Conservation (phyloP, 129 eudicot species). For the Saposhnikovia divaricata region DNA sequence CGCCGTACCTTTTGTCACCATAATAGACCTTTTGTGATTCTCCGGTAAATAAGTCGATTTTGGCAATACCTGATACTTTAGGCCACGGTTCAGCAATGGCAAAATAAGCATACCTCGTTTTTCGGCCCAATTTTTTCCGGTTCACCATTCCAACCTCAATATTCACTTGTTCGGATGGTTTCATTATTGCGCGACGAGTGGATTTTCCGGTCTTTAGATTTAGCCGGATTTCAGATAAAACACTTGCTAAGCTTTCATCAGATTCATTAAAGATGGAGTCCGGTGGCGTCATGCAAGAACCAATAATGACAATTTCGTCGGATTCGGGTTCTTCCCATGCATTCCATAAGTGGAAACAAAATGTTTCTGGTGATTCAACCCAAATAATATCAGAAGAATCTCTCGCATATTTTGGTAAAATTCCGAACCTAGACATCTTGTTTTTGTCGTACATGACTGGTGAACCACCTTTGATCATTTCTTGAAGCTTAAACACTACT, state of each 20-base stretch:
- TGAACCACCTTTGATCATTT: slow-evolving; percentile 19
- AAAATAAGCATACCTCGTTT: slow-evolving; percentile 10
- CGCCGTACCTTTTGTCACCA: slow-evolving; percentile 8
- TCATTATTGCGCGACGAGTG: slow-evolving; percentile 1
- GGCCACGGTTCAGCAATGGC: slow-evolving; percentile 23
- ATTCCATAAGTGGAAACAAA: slow-evolving; percentile 22
- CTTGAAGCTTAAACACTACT: slow-evolving; percentile 19
- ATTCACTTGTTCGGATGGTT: slow-evolving; percentile 11
- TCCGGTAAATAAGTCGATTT: slow-evolving; percentile 9
- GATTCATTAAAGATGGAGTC: slow-evolving; percentile 18
- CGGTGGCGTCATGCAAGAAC: slow-evolving; percentile 23
- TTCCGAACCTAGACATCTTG: slow-evolving; percentile 14
- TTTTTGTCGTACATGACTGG: slow-evolving; percentile 14
- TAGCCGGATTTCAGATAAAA: slow-evolving; percentile 16
- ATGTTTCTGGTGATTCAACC: slow-evolving; percentile 17
- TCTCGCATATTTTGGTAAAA: background rate
- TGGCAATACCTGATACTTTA: slow-evolving; percentile 15
- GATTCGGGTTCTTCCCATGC: slow-evolving; percentile 23
- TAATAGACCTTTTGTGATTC: background rate
- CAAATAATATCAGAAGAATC: slow-evolving; percentile 13
- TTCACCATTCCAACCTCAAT: slow-evolving; percentile 20
- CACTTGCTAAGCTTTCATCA: slow-evolving; percentile 4
- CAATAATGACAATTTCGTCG: slow-evolving; percentile 13
- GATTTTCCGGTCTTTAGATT: slow-evolving; percentile 13
- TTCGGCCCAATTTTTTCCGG: slow-evolving; percentile 4